These are phyloP conservation scores for Aphanomyces invadans DNA, from an alignment of 352 stramenopile species.

Conservation along the genomic window DNA sequence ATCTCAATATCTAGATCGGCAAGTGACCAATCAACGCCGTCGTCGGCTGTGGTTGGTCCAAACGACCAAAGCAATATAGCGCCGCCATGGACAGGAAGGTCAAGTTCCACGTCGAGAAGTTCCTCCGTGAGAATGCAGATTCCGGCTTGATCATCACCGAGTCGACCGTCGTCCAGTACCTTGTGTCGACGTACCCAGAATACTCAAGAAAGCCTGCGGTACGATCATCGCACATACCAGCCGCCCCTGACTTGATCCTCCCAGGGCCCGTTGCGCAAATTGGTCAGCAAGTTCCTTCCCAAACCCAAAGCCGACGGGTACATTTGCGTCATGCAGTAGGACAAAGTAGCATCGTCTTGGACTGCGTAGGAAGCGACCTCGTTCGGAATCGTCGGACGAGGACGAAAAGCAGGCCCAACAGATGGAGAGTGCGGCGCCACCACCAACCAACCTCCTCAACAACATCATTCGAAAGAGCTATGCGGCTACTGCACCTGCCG, in stretches of 20 bases:
- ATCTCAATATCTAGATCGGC: too few relatives aligned
- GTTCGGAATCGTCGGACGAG: conserved; percentile 49
- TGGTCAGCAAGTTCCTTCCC: conserved; percentile 66
- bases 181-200: conserved; percentile 72
- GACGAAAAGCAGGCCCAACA: conserved; percentile 51
- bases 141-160: conserved; percentile 44
- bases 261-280: conserved; percentile 48
- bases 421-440: conserved; percentile 37
- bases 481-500: conserved; percentile 28
- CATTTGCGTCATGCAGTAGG: not conserved
- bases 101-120: conserved; percentile 79
- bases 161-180: conserved; percentile 47
- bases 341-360: conserved; percentile 1
- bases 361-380: conserved; percentile 38
- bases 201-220: conserved; percentile 73
- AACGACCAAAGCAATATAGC: not conserved
- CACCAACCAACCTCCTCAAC: conserved; percentile 56
- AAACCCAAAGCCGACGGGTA: conserved; percentile 34
- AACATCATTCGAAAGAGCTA: conserved; percentile 73
- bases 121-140: conserved; percentile 74
- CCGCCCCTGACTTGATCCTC: not conserved
- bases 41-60: not conserved
- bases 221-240: not conserved
- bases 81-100: conserved; percentile 73
- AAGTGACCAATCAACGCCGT: conserved; percentile 1